Percentiles rank a stretch among this genome's conserved stretches.
phyloP scores from a whole-genome alignment of 78 protist genomes.

The Dictyostelium brefeldianum region DNA sequence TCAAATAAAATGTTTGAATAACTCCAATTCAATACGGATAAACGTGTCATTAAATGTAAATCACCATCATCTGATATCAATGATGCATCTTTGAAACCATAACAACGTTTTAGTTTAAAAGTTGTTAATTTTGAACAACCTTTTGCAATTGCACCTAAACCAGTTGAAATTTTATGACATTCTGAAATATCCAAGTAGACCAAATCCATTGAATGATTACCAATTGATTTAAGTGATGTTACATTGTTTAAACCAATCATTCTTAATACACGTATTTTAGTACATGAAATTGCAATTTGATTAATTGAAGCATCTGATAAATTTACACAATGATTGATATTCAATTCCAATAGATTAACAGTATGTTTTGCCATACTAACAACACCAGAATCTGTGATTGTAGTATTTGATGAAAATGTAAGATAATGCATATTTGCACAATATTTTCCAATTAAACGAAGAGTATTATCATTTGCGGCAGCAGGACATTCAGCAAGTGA shows the following conservation, averaged over 20 bases:
- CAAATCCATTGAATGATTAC: constrained; percentile 27
- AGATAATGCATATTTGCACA: constrained; percentile 22
- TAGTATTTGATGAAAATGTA: constrained; percentile 18
- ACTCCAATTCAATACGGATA: constrained; percentile 53
- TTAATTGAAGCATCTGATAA: constrained; percentile 27
- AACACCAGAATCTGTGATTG: constrained; percentile 41
- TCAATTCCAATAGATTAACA: background rate
- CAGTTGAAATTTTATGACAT: constrained; percentile 60
- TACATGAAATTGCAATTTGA: constrained; percentile 30
- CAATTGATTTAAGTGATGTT: constrained; percentile 62
- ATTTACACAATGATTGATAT: constrained; percentile 32
- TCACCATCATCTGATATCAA: constrained; percentile 66
- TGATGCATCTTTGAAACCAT: constrained; percentile 68
- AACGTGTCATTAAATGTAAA: constrained; percentile 35
- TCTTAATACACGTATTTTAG: constrained; percentile 22
- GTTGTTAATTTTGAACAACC: constrained; percentile 53
- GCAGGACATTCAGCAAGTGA: constrained; percentile 40
- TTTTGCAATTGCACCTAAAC: constrained; percentile 51
- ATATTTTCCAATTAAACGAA: constrained; percentile 64
- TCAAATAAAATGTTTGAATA: constrained; percentile 64
- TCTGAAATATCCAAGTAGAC: constrained; percentile 62
- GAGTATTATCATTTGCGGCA: constrained; percentile 52
- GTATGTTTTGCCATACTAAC: constrained; percentile 22
- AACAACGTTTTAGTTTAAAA: constrained; percentile 46
- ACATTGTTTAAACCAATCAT: constrained; percentile 46